Evolutionary conservation across 2,329 filamentous ascomycete species (phyloP).

Genomic region (Paracoccidioides brasiliensis): DNA sequence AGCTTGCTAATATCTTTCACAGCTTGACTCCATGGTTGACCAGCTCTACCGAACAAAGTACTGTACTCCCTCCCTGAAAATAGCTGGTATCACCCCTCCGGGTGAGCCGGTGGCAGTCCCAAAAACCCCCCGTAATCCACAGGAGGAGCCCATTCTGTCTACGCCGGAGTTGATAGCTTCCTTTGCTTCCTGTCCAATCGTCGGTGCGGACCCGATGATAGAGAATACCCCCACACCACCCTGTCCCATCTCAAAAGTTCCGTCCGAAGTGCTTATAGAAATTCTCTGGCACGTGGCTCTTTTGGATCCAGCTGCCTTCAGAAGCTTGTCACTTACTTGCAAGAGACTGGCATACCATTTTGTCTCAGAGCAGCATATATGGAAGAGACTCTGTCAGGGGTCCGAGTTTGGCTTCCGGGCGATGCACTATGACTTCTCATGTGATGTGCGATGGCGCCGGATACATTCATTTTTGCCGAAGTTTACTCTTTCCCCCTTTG

Average conservation of each 20-base stretch:
- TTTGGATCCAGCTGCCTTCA: constrained; percentile 62
- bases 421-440: constrained; percentile 72
- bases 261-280: constrained; percentile 72
- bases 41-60: constrained; percentile 82
- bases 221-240: constrained; percentile 60
- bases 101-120: constrained; percentile 41
- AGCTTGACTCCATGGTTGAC: constrained; percentile 79
- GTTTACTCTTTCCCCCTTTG: constrained; percentile 25
- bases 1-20: not conserved
- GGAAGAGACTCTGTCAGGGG: constrained; percentile 63
- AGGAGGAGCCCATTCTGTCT: constrained; percentile 39
- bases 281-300: constrained; percentile 64
- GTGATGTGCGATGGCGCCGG: constrained; percentile 40
- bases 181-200: constrained; percentile 59
- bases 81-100: constrained; percentile 31
- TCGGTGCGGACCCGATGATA: constrained; percentile 51
- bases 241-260: constrained; percentile 66
- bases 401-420: constrained; percentile 61
- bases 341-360: constrained; percentile 78
- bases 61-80: constrained; percentile 54
- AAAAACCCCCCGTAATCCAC: constrained; percentile 44
- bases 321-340: constrained; percentile 66
- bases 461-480: constrained; percentile 21
- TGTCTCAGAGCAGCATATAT: constrained; percentile 70
- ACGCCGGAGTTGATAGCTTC: constrained; percentile 59